A percentile compares a stretch with the other conserved stretches of the same genome.
Conservation (phyloP, 331 rosid genomes). For the Acacia concinna region DNA sequence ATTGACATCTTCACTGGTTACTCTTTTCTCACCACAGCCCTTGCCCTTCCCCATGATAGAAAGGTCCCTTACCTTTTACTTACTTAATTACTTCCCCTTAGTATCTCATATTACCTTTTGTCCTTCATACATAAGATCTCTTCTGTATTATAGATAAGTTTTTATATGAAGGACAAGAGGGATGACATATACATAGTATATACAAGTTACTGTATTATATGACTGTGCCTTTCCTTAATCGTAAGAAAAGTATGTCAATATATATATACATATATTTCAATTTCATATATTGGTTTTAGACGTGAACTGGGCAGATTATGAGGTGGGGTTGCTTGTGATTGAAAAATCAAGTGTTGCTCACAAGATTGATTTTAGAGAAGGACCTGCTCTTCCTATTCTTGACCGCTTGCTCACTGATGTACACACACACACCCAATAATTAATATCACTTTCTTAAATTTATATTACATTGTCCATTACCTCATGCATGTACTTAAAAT, state of each 20-base stretch:
- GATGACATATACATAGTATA: no score
- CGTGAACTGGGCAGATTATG: slow-evolving; percentile 38
- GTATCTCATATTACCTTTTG: no score
- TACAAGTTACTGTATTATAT: no score
- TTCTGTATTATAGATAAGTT: no score
- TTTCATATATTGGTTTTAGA: slow-evolving; percentile 45
- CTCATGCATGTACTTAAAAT: background rate
- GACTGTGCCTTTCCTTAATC: background rate
- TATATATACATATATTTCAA: background rate
- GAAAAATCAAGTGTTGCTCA: slow-evolving; percentile 39
- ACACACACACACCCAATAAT: no score
- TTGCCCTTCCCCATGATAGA: slow-evolving; percentile 47
- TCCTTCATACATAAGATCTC: no score
- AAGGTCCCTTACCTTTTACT: slow-evolving; percentile 25
- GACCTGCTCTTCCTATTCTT: slow-evolving; percentile 46
- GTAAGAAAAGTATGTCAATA: background rate
- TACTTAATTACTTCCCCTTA: background rate
- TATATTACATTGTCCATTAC: background rate
- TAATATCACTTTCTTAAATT: background rate
- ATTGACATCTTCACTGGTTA: slow-evolving; percentile 50
- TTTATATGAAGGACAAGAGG: no score
- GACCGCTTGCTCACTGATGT: slow-evolving; percentile 37
- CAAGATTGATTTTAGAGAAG: slow-evolving; percentile 46
- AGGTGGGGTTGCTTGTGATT: slow-evolving; percentile 39
- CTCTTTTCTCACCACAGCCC: slow-evolving; percentile 45